A percentile compares a stretch with the other conserved stretches of the same genome.
phyloP scores from a whole-genome alignment of 495 filamentous ascomycete species.

The Lepraria neglecta region DNA sequence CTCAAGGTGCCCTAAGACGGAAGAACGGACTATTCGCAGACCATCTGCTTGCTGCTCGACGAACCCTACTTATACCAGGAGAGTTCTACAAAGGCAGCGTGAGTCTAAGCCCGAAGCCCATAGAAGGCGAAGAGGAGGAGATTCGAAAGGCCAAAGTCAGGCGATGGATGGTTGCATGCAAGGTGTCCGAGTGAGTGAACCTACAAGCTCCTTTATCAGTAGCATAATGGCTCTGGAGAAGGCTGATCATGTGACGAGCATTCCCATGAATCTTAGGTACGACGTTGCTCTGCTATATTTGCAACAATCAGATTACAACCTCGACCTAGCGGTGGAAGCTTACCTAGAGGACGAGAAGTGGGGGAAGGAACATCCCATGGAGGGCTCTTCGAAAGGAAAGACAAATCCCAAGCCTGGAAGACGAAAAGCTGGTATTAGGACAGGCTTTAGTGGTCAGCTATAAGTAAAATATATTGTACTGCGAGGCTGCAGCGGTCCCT shows the following conservation, averaged over 20 bases:
- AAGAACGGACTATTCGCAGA: slow-evolving; percentile 60
- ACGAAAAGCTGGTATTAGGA: slow-evolving; percentile 14
- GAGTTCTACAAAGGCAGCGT: slow-evolving; percentile 56
- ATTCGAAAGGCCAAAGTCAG: slow-evolving; percentile 57
- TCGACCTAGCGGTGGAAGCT: slow-evolving; percentile 52
- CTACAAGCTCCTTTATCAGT: background rate
- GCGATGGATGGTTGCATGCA: slow-evolving; percentile 64
- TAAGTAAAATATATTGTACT: background rate
- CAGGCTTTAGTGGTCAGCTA: slow-evolving; percentile 24
- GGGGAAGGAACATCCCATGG: slow-evolving; percentile 61
- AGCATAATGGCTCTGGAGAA: slow-evolving; percentile 2
- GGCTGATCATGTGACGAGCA: slow-evolving; percentile 15
- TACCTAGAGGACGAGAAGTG: slow-evolving; percentile 64
- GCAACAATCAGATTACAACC: slow-evolving; percentile 56
- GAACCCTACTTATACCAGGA: slow-evolving; percentile 60
- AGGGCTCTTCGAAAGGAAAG: slow-evolving; percentile 37
- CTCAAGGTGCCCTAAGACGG: slow-evolving; percentile 46
- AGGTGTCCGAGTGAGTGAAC: slow-evolving; percentile 54
- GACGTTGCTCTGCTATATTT: slow-evolving; percentile 67
- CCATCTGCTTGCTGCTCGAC: slow-evolving; percentile 57
- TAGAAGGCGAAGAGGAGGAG: slow-evolving; percentile 65
- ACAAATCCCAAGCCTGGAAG: slow-evolving; percentile 20
- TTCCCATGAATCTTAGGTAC: slow-evolving; percentile 44
- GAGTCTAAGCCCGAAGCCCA: slow-evolving; percentile 56
- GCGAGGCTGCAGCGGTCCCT: too few relatives aligned